Evolutionary conservation across 2,329 filamentous ascomycete species (phyloP), one percentile per base, ranked within the genome.

Genomic region (Pestalotiopsis sp.): DNA sequence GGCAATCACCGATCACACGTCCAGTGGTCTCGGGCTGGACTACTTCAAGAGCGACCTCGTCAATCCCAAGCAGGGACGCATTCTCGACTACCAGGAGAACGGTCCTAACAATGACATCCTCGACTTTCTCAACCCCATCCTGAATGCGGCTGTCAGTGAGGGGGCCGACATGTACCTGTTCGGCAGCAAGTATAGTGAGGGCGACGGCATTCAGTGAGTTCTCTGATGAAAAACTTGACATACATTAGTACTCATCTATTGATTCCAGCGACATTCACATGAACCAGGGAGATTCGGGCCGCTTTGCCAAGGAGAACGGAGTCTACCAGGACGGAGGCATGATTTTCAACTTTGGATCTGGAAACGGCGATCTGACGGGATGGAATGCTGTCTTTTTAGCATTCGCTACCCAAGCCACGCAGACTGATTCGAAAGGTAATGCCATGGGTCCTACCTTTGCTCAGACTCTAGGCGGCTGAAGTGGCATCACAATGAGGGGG

Each of bases 351-450:
- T 81, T 78, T 58, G 69, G 75, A 17, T 77, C 80, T 68, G 76
- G 76, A 4, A 62, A 36, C 39, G 78, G 80, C 68, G 56, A 67
- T 14, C 17, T 67, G 56, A 23, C 52, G 27, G 65, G 65, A 5
- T 82, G 79, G 77, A 76, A 81, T 72, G 80, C 74, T 7, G 73
- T 82, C 9, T 82, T 82, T 68, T 67, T 82, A 31, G 80, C 79
- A 3, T 82, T 82, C 73, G 79, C 79, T 1, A 74, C 74, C 14
- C 79, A 82, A 75, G 73, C 73, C 9, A 71, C 77, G 36, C 76
- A 78, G 31, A 82, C 81, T 2, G 76, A 82, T 70, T 73, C 75
- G 49, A 60, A 69, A 17, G 73, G 73, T 25, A 36, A 71, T 25
- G 70, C 73, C 6, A 69, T 69, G 23, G 73, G 71, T 4, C 58